phyloP scores from a whole-genome alignment of 176 grass and related monocot species.

The Musa schizocarpa region DNA sequence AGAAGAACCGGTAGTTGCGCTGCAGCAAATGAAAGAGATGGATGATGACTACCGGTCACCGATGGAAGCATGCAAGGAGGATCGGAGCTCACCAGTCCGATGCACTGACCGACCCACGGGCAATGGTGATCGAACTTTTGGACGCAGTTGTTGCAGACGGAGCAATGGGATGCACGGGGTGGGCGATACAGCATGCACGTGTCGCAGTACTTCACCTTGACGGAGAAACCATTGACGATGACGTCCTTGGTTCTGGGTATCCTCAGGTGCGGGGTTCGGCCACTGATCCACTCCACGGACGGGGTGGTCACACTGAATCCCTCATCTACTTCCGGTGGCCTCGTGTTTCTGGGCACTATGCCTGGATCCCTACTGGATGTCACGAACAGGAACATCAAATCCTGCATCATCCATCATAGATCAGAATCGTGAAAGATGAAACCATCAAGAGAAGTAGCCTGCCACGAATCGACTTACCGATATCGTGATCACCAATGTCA shows the following conservation, averaged over 20 bases:
- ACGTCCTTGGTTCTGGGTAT: slow-evolving; percentile 41
- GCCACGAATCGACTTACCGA: slow-evolving; percentile 16
- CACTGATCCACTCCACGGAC: slow-evolving; percentile 56
- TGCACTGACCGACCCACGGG: slow-evolving; percentile 80
- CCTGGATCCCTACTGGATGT: slow-evolving; percentile 55
- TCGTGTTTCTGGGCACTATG: slow-evolving; percentile 48
- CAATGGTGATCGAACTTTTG: slow-evolving; percentile 76
- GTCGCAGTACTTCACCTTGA: slow-evolving; percentile 63
- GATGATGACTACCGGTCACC: too few species aligned
- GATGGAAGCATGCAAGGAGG: too few species aligned
- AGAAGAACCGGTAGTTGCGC: slow-evolving; percentile 66
- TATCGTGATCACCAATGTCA: slow-evolving; percentile 29
- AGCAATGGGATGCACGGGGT: slow-evolving; percentile 52
- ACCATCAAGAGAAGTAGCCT: background rate
- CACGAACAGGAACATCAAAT: slow-evolving; percentile 49
- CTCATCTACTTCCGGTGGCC: slow-evolving; percentile 43
- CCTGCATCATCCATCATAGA: slow-evolving; percentile 29
- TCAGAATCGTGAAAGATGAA: background rate
- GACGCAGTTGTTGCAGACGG: slow-evolving; percentile 68
- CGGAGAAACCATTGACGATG: slow-evolving; percentile 33
- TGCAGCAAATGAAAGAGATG: slow-evolving; percentile 18
- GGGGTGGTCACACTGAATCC: slow-evolving; percentile 24
- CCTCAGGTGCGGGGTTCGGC: slow-evolving; percentile 35
- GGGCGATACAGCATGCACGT: slow-evolving; percentile 57
- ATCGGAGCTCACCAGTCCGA: slow-evolving; percentile 42